phyloP scores from a whole-genome alignment of 2,329 filamentous ascomycete species.

The Tolypocladium nubicola region DNA sequence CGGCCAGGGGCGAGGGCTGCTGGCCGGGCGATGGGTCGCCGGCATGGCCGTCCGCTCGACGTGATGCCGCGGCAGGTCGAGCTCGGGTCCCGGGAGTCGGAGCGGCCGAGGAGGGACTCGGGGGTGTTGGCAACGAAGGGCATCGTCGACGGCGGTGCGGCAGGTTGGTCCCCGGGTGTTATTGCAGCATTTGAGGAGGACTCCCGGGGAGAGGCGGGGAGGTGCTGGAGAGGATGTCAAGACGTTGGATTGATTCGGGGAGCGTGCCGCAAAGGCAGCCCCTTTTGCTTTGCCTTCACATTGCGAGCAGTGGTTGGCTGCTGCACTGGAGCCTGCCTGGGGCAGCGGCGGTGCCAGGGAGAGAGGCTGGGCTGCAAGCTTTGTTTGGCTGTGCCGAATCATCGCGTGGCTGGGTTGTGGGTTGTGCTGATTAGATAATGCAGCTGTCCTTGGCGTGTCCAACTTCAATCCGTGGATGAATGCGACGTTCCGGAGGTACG shows the following conservation, averaged over 20 bases:
- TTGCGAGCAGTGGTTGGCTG: neutral
- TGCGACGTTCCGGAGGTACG: too few relatives aligned
- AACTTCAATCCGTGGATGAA: too few relatives aligned
- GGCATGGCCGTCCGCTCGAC: conserved; percentile 69
- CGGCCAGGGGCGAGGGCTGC: conserved; percentile 13
- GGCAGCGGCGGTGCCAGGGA: neutral
- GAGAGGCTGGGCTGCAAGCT: neutral
- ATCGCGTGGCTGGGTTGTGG: neutral
- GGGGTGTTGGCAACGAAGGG: conserved; percentile 51
- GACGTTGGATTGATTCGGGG: neutral
- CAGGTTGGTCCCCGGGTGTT: neutral
- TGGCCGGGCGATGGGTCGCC: conserved; percentile 49
- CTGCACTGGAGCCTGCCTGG: neutral
- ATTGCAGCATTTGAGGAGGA: neutral
- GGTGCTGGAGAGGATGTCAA: neutral
- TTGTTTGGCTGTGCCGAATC: neutral
- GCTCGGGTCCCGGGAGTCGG: conserved; percentile 74
- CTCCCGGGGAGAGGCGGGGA: neutral
- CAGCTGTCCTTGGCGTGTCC: neutral
- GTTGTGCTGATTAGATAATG: neutral
- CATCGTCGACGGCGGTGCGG: conserved; percentile 13
- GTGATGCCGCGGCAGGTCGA: conserved; percentile 87
- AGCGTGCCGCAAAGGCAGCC: neutral
- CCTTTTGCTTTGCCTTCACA: neutral
- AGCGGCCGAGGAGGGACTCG: conserved; percentile 66